Evolutionary conservation across 2,329 filamentous ascomycete species (phyloP).

Genomic region (Capronia americana): DNA sequence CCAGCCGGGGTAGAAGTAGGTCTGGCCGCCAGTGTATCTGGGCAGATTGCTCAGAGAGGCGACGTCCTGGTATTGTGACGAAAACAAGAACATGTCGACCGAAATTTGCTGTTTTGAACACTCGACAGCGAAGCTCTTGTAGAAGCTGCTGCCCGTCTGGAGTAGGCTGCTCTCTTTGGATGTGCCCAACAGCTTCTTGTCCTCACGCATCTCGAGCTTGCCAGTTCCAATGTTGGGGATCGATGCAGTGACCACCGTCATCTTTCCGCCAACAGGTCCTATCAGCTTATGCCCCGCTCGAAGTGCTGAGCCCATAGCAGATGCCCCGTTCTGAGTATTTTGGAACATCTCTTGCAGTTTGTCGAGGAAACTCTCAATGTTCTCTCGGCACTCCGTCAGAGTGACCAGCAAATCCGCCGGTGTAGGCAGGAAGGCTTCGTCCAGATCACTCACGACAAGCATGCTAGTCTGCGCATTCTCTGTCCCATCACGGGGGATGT

Average conservation of each 20-base stretch:
- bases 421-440: conserved; percentile 95
- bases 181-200: conserved; percentile 94
- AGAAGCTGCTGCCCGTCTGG: conserved; percentile 94
- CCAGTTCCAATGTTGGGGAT: conserved; percentile 89
- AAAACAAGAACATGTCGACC: conserved; percentile 97
- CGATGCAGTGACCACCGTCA: conserved; percentile 87
- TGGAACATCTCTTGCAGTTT: conserved; percentile 97
- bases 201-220: conserved; percentile 89
- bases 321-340: conserved; percentile 85
- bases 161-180: conserved; percentile 87
- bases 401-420: conserved; percentile 91
- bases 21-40: conserved; percentile 94
- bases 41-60: conserved; percentile 94
- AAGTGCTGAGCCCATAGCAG: conserved; percentile 93
- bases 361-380: conserved; percentile 87
- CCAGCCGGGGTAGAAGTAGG: conserved; percentile 98
- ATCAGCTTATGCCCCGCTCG: conserved; percentile 95
- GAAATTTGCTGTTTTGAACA: conserved; percentile 99
- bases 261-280: conserved; percentile 90
- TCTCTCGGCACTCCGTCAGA: conserved; percentile 83
- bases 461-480: conserved; percentile 86
- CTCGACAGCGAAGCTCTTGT: conserved; percentile 98
- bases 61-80: conserved; percentile 95
- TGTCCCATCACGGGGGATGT: conserved; percentile 84
- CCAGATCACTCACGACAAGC: conserved; percentile 92